phyloP scores from a whole-genome alignment of 2,329 filamentous ascomycete species.

The Verticillium isaacii region DNA sequence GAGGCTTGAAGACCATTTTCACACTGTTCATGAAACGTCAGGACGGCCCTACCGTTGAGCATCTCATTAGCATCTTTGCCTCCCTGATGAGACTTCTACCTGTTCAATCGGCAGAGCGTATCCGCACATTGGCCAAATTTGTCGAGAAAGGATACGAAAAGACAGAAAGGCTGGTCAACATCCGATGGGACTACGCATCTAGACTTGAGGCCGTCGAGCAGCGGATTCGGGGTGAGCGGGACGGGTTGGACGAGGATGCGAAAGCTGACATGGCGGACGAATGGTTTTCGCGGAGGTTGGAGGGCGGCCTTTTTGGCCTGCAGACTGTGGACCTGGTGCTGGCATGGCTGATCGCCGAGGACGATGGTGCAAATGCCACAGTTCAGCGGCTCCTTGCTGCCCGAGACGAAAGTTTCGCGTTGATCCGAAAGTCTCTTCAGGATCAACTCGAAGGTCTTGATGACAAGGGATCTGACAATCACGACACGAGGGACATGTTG shows the following conservation, averaged over 20 bases:
- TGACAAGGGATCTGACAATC: conserved; percentile 53
- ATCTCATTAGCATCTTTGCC: conserved; percentile 79
- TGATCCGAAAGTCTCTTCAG: conserved; percentile 63
- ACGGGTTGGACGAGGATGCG: conserved; percentile 49
- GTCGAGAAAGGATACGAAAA: conserved; percentile 94
- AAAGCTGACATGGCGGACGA: conserved; percentile 60
- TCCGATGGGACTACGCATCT: conserved; percentile 67
- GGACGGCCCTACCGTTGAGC: conserved; percentile 67
- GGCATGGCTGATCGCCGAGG: conserved; percentile 89
- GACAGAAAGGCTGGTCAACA: conserved; percentile 62
- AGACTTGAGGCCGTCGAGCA: conserved; percentile 59
- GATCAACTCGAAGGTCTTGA: conserved; percentile 51
- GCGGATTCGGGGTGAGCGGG: conserved; percentile 20
- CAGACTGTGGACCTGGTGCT: conserved; percentile 81
- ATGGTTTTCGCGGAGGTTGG: conserved; percentile 70
- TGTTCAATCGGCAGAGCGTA: conserved; percentile 70
- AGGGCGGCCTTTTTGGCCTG: conserved; percentile 78
- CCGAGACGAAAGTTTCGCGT: conserved; percentile 58
- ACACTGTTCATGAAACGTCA: conserved; percentile 81
- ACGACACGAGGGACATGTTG: conserved; percentile 53
- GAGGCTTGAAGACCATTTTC: conserved; percentile 80
- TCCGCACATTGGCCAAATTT: conserved; percentile 87
- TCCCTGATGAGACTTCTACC: conserved; percentile 77
- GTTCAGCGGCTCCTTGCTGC: conserved; percentile 63
- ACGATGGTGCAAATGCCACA: conserved; percentile 65